These are phyloP conservation scores for Sicyos baderoa DNA, from an alignment of 306 rosid species.

Conservation along the genomic window DNA sequence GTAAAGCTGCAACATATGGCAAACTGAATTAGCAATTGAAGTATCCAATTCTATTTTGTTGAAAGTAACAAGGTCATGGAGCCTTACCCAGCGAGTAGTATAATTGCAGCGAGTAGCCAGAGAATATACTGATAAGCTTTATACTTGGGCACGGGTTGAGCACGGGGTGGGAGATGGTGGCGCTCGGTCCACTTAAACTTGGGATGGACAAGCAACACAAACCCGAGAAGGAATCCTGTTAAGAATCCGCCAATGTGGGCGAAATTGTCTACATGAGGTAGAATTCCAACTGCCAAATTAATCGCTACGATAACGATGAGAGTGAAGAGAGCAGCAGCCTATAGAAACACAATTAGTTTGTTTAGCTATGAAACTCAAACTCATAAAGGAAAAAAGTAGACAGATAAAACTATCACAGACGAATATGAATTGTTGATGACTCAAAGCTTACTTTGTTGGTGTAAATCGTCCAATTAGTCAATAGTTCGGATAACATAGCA, in stretches of 20 bases:
- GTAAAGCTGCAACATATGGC: constrained; percentile 17
- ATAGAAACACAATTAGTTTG: no score
- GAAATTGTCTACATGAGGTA: constrained; percentile 43
- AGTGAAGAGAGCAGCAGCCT: constrained; percentile 43
- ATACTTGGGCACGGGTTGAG: constrained; percentile 29
- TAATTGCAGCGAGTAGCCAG: constrained; percentile 22
- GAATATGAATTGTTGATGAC: not conserved
- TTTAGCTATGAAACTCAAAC: not conserved
- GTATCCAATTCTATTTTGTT: not conserved
- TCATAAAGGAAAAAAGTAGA: not conserved
- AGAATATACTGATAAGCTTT: constrained; percentile 32
- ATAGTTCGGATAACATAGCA: constrained; percentile 45
- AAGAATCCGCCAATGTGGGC: constrained; percentile 48
- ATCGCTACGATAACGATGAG: constrained; percentile 34
- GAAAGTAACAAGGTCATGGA: not conserved
- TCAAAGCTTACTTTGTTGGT: constrained; percentile 30
- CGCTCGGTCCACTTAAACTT: constrained; percentile 37
- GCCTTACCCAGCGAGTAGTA: constrained; percentile 32
- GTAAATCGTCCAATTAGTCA: constrained; percentile 41
- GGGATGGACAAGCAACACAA: constrained; percentile 37
- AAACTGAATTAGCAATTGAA: not conserved
- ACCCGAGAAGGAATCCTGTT: constrained; percentile 40
- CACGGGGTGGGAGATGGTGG: constrained; percentile 26
- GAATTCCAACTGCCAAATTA: constrained; percentile 41
- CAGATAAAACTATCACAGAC: not conserved